Base-by-base conservation (phyloP, 768 basidiomycete species). In the Wakefieldia striispora region DNA sequence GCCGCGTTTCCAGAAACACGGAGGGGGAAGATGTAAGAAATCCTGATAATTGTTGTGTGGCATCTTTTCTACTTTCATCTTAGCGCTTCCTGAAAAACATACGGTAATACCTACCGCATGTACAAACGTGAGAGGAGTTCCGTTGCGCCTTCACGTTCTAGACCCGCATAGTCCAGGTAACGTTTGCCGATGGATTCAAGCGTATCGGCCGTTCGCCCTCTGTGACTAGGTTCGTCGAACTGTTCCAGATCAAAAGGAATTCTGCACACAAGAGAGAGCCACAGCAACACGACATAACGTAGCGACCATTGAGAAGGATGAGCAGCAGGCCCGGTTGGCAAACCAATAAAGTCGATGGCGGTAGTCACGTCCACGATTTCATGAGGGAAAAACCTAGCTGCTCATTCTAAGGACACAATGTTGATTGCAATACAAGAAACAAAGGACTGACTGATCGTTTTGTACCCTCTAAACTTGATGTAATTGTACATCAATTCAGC, bases 351-450 rank as follows among this genome's bases (percentile, higher is more conserved):
- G 16, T 78, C 74, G 13, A 95, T 70, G 0, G 86, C 87, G 43
- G 91, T 77, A 0, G 83, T 79, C 4, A 98, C 75, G 67, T 95
- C 91, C 1, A 81, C 74, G 31, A 97, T 78, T 61, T 92, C 86
- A 63, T 97, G 95, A 36, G 95, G 95, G 63, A 99, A 97, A 68
- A 88, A 94, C 54, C 91, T 84, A 54, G 88, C 95, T 99, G 62
- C 17, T 46, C 40, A 55, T 52, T 42, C 47, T 60, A n/a, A 63
- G 49, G 54, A 58, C 50, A 54, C 21, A 29, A 45, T 40, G 50
- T n/a, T 24, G 36, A 36, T 40, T 16, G 21, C 20, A 35, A 17
- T 10, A 23, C 7, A 43, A 40, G 20, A 39, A 44, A 55, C 43
- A 42, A 45, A 52, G 33, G 19, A 78, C 85, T 73, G 59, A 95